Base-by-base conservation (phyloP, 495 filamentous ascomycete species). In the Lasiosphaeris hirsuta region DNA sequence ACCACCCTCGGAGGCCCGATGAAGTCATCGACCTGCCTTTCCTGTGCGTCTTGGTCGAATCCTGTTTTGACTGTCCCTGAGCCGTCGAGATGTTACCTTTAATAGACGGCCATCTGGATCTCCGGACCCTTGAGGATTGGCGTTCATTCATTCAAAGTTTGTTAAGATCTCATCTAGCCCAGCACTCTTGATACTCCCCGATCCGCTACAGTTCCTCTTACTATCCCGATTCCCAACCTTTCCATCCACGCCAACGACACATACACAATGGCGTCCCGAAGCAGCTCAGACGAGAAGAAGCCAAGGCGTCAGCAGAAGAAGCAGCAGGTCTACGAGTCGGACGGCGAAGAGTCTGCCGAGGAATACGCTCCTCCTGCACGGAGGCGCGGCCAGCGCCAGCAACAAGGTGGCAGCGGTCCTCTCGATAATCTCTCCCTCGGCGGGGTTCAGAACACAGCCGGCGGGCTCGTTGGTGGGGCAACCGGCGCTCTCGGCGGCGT, bases 381-480 rank as follows among this genome's bases (percentile, higher is more conserved):
- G 55, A 69, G 76, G 57, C 67, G 66, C 14, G 72, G 73, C 53
- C 56, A 78, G 62, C 46, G 66, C 65, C 58, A 70, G 62, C 63
- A 75, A 63, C 33, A 76, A 15, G 77, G 73, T 18, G 78, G 81
- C 10, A 71, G 81, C 18, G 80, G 78, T 5, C 73, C 76, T 0
- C 79, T 88, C 5, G 83, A 83, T 42, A 81, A 81, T 23, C 79
- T 86, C 30, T 79, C 77, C n/a, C 77, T 84, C 35, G 78, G 81
- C 56, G 78, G 81, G 33, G 84, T 88, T 18, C 77, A 81, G 49
- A 81, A 88, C 68, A 89, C 87, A 13, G 84, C 84, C 15, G 84
- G 83, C 17, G 81, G 82, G 54, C 76, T 81, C 35, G 75, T 86
- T 43, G 79, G 78, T 59, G 77, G 81, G 11, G 80, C 79, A 23